Evolutionary conservation across 2,329 filamentous ascomycete genomes (phyloP), one percentile per base, ranked within the genome.

Genomic region (Hypoxylon sp.): DNA sequence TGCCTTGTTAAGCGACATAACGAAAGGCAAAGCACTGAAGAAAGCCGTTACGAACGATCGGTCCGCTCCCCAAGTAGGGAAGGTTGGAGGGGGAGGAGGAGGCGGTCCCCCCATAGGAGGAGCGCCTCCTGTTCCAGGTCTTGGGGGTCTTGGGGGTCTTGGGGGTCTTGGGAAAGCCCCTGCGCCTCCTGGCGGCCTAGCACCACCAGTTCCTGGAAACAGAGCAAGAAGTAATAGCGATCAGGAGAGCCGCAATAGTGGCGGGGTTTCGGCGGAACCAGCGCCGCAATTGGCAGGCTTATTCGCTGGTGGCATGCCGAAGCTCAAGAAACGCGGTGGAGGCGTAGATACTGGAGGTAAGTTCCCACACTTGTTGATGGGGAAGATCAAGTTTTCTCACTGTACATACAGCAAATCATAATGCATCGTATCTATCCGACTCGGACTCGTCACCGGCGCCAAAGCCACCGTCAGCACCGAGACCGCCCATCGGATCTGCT

Each of bases 231-330:
- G 93, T 79, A 94, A 96, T 77, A 97, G 94, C 78, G 93, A 96
- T 73, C 86, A 87, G 55, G 85, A 84, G 19, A 83, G 84, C 47
- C 80, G 81, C 67, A 81, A 84, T 65, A 75, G 76, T 39, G 76
- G 73, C 43, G 75, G 79, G 2, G 73, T 76, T 19, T 80, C 80
- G 1, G 79, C 85, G 71, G 87, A 90, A 21, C 79, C 88, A 19
- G 88, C 92, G 50, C 93, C 94, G 9, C 95, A 97, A 77, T 79
- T 98, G 9, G 95, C 84, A 29, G 96, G 96, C 1, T 79, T 99
- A 25, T 97, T 99, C 76, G 93, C 92, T 0, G 94, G 93, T 34
- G 96, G 95, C 37, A 98, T 98, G 88, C 96, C 96, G 2, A 98
- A 97, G 81, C 78, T 99, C 74, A 92, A 92, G 78, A 97, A 96